Conservation (phyloP, 306 rosid species). For the Gleditsia sinensis region DNA sequence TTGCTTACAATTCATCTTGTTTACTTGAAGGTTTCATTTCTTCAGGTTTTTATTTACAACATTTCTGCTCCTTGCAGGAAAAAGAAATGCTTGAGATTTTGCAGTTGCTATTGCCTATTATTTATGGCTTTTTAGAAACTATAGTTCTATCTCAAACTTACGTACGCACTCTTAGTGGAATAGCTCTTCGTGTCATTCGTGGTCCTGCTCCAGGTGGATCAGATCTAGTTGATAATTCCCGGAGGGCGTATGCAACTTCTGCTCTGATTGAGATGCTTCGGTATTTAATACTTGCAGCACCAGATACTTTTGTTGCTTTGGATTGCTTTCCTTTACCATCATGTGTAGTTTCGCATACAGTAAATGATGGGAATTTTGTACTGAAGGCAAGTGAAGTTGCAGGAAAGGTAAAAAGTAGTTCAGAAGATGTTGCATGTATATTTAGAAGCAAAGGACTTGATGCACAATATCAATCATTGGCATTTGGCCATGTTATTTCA, state of each 20-base stretch:
- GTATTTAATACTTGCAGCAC: constrained; percentile 76
- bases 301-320: constrained; percentile 89
- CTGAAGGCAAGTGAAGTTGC: constrained; percentile 63
- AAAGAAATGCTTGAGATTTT: constrained; percentile 75
- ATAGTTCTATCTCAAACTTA: constrained; percentile 84
- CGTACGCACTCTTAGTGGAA: constrained; percentile 77
- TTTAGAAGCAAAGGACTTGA: constrained; percentile 70
- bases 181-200: constrained; percentile 69
- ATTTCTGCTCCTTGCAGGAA: constrained; percentile 58
- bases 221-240: constrained; percentile 85
- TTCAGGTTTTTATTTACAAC: constrained; percentile 36
- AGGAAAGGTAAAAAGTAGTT: constrained; percentile 54
- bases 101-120: constrained; percentile 88
- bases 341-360: constrained; percentile 70
- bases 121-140: constrained; percentile 82
- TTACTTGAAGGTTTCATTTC: constrained; percentile 16
- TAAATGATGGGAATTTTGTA: constrained; percentile 65
- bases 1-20: constrained; percentile 17
- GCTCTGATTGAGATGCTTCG: constrained; percentile 90
- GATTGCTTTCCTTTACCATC: constrained; percentile 94
- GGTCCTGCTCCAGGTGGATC: constrained; percentile 94
- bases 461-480: constrained; percentile 69
- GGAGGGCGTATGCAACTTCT: constrained; percentile 78
- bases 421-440: constrained; percentile 53
- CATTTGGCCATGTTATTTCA: constrained; percentile 66